Percentiles rank a stretch among this genome's conserved stretches.
Evolutionary conservation across 148 eudicot species (phyloP).

Genomic region (Pharnaceum exiguum): DNA sequence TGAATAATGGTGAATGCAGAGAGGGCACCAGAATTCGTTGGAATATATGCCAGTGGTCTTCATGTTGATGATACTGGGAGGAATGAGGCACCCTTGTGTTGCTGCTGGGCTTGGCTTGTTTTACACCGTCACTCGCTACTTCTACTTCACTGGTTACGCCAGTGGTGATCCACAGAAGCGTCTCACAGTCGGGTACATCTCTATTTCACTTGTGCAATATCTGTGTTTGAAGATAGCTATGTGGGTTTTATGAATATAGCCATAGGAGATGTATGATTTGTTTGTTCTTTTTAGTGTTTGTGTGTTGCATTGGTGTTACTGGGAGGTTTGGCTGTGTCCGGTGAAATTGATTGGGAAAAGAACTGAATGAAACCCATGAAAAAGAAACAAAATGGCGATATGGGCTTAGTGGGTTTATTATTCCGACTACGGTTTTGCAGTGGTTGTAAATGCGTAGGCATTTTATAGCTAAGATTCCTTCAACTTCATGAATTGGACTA

Average conservation of each 20-base stretch:
- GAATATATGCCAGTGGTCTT: constrained; percentile 83
- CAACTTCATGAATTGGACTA: too few species aligned
- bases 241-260: not conserved
- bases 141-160: constrained; percentile 91
- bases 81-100: constrained; percentile 64
- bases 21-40: constrained; percentile 95
- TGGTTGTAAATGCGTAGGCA: too few species aligned
- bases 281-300: not conserved
- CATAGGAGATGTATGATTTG: not conserved
- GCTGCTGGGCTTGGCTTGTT: constrained; percentile 45
- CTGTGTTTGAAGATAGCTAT: not conserved
- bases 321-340: not conserved
- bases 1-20: constrained; percentile 39
- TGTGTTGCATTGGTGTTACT: not conserved
- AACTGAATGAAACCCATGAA: too few species aligned
- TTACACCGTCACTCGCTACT: constrained; percentile 48
- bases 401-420: too few species aligned
- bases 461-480: too few species aligned
- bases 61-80: constrained; percentile 66
- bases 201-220: too few species aligned
- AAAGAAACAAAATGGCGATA: too few species aligned
- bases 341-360: not conserved
- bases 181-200: constrained; percentile 50
- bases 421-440: too few species aligned
- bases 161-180: constrained; percentile 77